Evolutionary conservation across 169 alveolate species (phyloP), one percentile per base, ranked within the genome.

Genomic region (Cryptosporidium tyzzeri): DNA sequence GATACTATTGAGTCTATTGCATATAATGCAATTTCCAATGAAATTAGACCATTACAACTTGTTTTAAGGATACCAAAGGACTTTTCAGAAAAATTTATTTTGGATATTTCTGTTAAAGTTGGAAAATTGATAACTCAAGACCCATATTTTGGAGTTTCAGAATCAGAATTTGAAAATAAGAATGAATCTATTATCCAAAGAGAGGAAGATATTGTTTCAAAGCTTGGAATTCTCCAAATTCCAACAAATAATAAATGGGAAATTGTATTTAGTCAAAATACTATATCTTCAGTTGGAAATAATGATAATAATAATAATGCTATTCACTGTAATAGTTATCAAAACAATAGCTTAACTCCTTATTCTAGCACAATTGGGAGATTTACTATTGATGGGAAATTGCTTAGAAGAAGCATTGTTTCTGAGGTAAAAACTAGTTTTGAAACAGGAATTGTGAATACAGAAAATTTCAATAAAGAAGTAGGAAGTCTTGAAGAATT

Each of bases 1-100:
- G 80, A 80, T 50, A 41, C 39, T n/a, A 7, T 80, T 31, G 68
- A 80, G 21, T 48, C 29, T 12, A 29, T 37, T 10, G 35, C 18
- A 18, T 80, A 62, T 41, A 65, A 80, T 41, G 55, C 89, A 5
- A 26, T 23, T n/a, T n/a, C 41, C 5, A 80, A 80, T 48, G 89
- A 80, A 50, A 61, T 80, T 2, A 37, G 62, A 10, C 89, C 89
- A 9, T 39, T 80, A 10, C 68, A 80, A 10, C 37, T 80, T 5
- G 37, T 80, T 18, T n/a, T 80, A 9, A 65, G 75, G 12, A 26
- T 80, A 14, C 89, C 89, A 8, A 48, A 41, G 7, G 23, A 55
- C 51, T 33, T 73, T 21, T 35, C 26, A 26, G 70, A 73, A 29
- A 1, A 59, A 5, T 53, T 73, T 3, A 35, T 23, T 6, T 33